A percentile compares a stretch with the other conserved stretches of the same genome.
Evolutionary conservation across 2,329 filamentous ascomycete genomes (phyloP).

Genomic region (Aureobasidium subglaciale): DNA sequence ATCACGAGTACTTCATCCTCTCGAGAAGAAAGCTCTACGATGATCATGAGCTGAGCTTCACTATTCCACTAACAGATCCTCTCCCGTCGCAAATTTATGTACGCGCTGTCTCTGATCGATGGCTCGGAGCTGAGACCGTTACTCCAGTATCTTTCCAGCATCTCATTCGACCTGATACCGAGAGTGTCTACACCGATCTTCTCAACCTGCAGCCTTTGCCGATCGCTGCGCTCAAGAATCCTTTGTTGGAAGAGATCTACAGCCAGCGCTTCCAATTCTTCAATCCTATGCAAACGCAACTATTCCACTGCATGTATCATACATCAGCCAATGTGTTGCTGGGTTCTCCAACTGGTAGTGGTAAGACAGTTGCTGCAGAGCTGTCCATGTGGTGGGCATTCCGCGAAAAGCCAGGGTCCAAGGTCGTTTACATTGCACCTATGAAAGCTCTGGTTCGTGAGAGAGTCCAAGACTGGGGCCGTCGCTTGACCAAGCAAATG

Average conservation of each 20-base stretch:
- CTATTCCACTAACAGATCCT: constrained; percentile 88
- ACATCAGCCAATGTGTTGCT: constrained; percentile 86
- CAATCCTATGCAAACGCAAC: constrained; percentile 98
- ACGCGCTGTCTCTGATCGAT: constrained; percentile 85
- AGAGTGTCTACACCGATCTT: constrained; percentile 93
- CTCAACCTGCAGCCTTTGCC: constrained; percentile 86
- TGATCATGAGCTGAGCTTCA: constrained; percentile 97
- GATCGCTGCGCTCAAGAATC: constrained; percentile 79
- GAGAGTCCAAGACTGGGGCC: constrained; percentile 89
- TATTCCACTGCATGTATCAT: constrained; percentile 94
- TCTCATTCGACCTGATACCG: constrained; percentile 91
- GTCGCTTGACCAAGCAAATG: constrained; percentile 71
- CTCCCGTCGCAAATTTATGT: constrained; percentile 95
- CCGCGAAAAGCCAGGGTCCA: constrained; percentile 84
- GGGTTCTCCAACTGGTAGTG: constrained; percentile 92
- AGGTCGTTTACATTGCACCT: constrained; percentile 97
- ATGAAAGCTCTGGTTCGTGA: constrained; percentile 99
- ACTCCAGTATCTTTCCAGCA: constrained; percentile 96
- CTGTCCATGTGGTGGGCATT: constrained; percentile 99
- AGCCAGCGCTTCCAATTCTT: constrained; percentile 86
- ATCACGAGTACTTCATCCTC: constrained; percentile 94
- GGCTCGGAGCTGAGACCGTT: constrained; percentile 94
- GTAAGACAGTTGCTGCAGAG: constrained; percentile 93
- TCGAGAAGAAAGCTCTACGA: constrained; percentile 84
- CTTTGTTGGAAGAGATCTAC: constrained; percentile 81